Conservation (phyloP, 2,329 filamentous ascomycete genomes). For the Diplodia scrobiculata region DNA sequence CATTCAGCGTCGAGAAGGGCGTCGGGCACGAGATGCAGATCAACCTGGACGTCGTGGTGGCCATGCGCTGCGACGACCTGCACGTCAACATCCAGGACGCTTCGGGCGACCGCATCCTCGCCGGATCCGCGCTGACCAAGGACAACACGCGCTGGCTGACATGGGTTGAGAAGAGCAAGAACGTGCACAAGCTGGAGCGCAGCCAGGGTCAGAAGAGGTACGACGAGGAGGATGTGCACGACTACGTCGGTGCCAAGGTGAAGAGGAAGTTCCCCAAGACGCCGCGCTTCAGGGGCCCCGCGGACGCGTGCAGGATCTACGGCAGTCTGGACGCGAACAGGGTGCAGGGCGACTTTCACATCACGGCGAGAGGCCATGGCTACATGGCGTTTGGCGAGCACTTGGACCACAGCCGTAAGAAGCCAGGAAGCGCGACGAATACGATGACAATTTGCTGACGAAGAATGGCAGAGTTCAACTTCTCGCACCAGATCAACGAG, state of each 20-base stretch:
- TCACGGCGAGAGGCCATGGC: constrained; percentile 93
- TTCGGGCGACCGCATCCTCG: constrained; percentile 85
- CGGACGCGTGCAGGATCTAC: constrained; percentile 84
- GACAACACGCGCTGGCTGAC: constrained; percentile 79
- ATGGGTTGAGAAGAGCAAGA: constrained; percentile 73
- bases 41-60: constrained; percentile 90
- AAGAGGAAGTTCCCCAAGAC: constrained; percentile 72
- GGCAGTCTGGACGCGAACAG: constrained; percentile 91
- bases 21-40: constrained; percentile 86
- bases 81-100: constrained; percentile 98
- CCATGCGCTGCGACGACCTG: constrained; percentile 84
- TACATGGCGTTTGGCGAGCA: constrained; percentile 80
- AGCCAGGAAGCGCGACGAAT: not conserved
- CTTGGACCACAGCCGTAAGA: constrained; percentile 75
- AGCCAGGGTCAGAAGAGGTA: constrained; percentile 50
- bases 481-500: constrained; percentile 94
- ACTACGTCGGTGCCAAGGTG: constrained; percentile 76
- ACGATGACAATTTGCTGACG: not conserved
- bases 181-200: constrained; percentile 53
- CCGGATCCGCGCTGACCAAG: constrained; percentile 69
- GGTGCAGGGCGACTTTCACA: constrained; percentile 97
- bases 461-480: constrained; percentile 75
- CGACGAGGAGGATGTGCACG: constrained; percentile 82
- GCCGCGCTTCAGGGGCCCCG: constrained; percentile 61
- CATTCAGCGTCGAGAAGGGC: constrained; percentile 91